A percentile compares a stretch with the other conserved stretches of the same genome.
phyloP scores from a whole-genome alignment of 2,329 filamentous ascomycete species.

The Fusarium coffeatum region DNA sequence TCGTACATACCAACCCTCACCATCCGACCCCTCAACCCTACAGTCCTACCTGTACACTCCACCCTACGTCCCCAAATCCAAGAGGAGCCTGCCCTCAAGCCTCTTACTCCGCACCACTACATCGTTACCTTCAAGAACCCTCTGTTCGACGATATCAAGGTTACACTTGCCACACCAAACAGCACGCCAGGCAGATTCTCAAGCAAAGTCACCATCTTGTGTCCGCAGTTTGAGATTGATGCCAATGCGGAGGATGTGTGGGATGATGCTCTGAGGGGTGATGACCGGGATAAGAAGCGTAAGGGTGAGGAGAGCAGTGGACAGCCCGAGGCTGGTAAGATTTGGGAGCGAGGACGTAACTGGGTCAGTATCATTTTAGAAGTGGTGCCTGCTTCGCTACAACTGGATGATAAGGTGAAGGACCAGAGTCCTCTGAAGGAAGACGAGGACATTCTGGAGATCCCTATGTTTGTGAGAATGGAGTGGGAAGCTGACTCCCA shows the following conservation, averaged over 20 bases:
- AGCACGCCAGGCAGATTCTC: conserved; percentile 80
- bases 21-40: conserved; percentile 70
- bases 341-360: conserved; percentile 95
- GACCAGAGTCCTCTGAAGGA: conserved; percentile 63
- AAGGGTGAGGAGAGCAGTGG: conserved; percentile 56
- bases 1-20: conserved; percentile 88
- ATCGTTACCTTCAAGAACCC: conserved; percentile 93
- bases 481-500: conserved; percentile 85
- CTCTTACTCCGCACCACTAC: conserved; percentile 77
- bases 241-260: conserved; percentile 85
- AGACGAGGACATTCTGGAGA: conserved; percentile 79
- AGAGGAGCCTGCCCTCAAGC: conserved; percentile 58
- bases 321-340: conserved; percentile 86
- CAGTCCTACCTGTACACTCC: conserved; percentile 51
- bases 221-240: conserved; percentile 92
- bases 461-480: conserved; percentile 91
- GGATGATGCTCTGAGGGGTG: conserved; percentile 85
- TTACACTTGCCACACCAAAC: conserved; percentile 87
- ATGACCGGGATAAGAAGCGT: conserved; percentile 53
- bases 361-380: conserved; percentile 96
- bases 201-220: conserved; percentile 89
- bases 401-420: conserved; percentile 50
- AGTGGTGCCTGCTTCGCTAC: conserved; percentile 75
- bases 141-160: conserved; percentile 88
- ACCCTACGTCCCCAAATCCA: conserved; percentile 49